Evolutionary conservation across 441 rosid species (phyloP), one percentile per base, ranked within the genome.

Genomic region (Euphorbia schlechtendalii): DNA sequence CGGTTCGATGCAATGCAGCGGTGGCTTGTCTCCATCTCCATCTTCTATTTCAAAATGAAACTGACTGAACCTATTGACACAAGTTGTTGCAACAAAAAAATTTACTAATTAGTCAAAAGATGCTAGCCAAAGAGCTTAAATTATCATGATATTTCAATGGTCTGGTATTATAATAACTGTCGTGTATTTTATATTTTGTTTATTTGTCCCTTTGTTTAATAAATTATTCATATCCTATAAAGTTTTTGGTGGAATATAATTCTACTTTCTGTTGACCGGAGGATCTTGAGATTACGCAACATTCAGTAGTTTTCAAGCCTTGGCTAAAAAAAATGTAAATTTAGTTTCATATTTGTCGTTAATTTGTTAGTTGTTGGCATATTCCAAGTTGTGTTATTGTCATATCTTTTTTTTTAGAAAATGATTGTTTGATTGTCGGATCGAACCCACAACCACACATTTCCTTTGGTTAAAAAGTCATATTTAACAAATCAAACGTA

Each of bases 11-110:
- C 73, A 73, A 3, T 67, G 82, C 64, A 67, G 70, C 17, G 77
- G 80, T 70, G 71, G 73, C 59, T 75, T 80, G 46, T 66, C 81
- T 21, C 75, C 86, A 21, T 68, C 79, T 7, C 75, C 86, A 21
- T 68, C 79, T 7, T 78, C 83, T 41, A 58, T 74, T 25, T 68
- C 86, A 2, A 80, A 77, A 75, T 65, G 81, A 78, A 70, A 58
- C 64, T 68, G 81, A 74, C 68, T 68, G 80, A 74, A 68, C 68
- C 54, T 28, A 38, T 68, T 69, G 69, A 65, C 43, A 51, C n/a
- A 36, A 27, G 36, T 64, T 59, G 69, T 68, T 66, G 67, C 70
- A 54, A 27, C 32, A 63, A 22, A 65, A 60, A 38, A 1, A 3
- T 65, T 36, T 69, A 58, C 27, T 63, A 20, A 64, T 46, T 46